Conservation (phyloP, 169 alveolate genomes). For the Plasmodium reichenowi region DNA sequence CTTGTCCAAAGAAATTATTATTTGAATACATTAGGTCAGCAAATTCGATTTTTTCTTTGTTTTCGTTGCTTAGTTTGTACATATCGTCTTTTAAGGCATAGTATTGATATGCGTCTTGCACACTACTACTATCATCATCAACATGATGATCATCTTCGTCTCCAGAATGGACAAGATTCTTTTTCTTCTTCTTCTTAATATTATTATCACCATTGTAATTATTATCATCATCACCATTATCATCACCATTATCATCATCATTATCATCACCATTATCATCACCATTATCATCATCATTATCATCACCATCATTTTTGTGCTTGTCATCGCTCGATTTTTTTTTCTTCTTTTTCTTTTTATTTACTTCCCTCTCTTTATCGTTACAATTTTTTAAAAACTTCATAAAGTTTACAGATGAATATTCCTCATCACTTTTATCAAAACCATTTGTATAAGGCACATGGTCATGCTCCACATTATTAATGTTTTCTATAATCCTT, state of each 20-base stretch:
- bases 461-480: not conserved
- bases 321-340: not conserved
- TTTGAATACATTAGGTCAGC: conserved; percentile 10
- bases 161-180: not conserved
- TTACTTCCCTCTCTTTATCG: not conserved
- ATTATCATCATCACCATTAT: not conserved
- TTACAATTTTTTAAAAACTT: conserved; percentile 27
- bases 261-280: not conserved
- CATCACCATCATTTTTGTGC: too few relatives aligned
- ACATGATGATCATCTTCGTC: not conserved
- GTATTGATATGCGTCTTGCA: conserved; percentile 4
- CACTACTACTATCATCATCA: conserved; percentile 1
- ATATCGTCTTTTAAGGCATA: conserved; percentile 28
- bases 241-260: not conserved
- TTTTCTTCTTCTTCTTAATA: too few relatives aligned
- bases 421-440: conserved; percentile 1
- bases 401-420: conserved; percentile 22
- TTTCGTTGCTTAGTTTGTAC: conserved; percentile 30
- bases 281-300: not conserved
- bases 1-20: not conserved
- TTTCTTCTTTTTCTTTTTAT: not conserved
- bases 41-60: conserved; percentile 17
- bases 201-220: not conserved
- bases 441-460: not conserved
- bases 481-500: not conserved